phyloP scores from a whole-genome alignment of 306 rosid genomes.

The Quercus rubra region DNA sequence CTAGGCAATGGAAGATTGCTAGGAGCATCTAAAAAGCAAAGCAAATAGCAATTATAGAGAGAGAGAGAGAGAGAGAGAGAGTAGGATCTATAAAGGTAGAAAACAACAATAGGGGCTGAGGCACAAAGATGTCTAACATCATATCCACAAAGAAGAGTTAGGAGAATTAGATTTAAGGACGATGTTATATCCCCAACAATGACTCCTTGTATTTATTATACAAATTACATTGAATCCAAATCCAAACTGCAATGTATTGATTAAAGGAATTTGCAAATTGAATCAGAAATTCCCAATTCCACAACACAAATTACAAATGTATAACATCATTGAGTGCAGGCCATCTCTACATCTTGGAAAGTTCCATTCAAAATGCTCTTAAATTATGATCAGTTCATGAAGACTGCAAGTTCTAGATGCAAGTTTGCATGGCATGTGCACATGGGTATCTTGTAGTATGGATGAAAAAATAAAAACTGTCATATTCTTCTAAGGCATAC shows the following conservation, averaged over 20 bases:
- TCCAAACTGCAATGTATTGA: neutral
- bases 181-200: neutral
- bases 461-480: neutral
- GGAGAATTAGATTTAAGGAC: neutral
- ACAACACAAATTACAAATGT: neutral
- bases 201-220: neutral
- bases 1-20: neutral
- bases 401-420: no score
- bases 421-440: neutral
- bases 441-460: neutral
- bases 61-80: neutral
- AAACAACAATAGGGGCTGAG: neutral
- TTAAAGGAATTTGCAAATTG: neutral
- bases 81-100: neutral
- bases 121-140: no score
- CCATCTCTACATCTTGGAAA: neutral
- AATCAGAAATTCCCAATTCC: neutral
- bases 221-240: neutral
- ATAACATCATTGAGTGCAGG: neutral
- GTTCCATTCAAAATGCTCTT: neutral
- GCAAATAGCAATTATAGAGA: neutral
- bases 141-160: neutral
- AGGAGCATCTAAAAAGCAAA: neutral
- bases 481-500: conserved; percentile 27
- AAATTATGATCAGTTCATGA: no score